phyloP scores from a whole-genome alignment of 805 yeast genomes.

The Kluyveromyces aestuarii region DNA sequence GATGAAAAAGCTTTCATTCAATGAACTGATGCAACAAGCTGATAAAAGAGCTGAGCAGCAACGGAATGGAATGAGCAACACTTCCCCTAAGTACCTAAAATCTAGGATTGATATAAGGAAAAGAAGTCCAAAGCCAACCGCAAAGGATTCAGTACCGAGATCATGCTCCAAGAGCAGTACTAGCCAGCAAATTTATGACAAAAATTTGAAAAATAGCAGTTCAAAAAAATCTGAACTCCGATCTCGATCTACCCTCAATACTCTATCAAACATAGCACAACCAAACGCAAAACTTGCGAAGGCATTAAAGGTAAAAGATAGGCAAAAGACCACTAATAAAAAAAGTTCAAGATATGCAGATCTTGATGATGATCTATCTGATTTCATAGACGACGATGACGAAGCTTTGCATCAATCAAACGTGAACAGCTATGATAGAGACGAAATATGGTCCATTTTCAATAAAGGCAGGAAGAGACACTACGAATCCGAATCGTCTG shows the following conservation, averaged over 20 bases:
- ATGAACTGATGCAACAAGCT: slow-evolving; percentile 51
- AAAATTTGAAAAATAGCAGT: background rate
- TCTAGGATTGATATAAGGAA: background rate
- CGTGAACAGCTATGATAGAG: slow-evolving; percentile 56
- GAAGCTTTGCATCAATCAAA: slow-evolving; percentile 15
- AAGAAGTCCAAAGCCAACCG: background rate
- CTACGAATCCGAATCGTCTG: slow-evolving; percentile 40
- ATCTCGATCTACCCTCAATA: background rate
- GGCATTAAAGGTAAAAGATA: slow-evolving; percentile 28
- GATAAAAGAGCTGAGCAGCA: slow-evolving; percentile 27
- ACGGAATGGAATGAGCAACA: background rate
- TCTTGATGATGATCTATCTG: slow-evolving; percentile 43
- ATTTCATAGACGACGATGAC: slow-evolving; percentile 40
- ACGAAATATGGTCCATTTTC: slow-evolving; percentile 85
- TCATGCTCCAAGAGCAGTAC: background rate
- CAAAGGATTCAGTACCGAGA: background rate
- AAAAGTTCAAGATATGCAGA: slow-evolving; percentile 32
- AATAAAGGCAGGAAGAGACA: slow-evolving; percentile 51
- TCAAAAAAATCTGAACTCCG: background rate
- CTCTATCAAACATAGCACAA: slow-evolving; percentile 33
- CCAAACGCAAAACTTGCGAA: slow-evolving; percentile 49
- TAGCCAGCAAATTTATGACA: background rate
- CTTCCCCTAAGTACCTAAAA: background rate
- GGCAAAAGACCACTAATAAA: background rate
- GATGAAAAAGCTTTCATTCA: slow-evolving; percentile 40